Evolutionary conservation across 2,329 filamentous ascomycete genomes (phyloP).

Genomic region (Ascochyta rabiei): DNA sequence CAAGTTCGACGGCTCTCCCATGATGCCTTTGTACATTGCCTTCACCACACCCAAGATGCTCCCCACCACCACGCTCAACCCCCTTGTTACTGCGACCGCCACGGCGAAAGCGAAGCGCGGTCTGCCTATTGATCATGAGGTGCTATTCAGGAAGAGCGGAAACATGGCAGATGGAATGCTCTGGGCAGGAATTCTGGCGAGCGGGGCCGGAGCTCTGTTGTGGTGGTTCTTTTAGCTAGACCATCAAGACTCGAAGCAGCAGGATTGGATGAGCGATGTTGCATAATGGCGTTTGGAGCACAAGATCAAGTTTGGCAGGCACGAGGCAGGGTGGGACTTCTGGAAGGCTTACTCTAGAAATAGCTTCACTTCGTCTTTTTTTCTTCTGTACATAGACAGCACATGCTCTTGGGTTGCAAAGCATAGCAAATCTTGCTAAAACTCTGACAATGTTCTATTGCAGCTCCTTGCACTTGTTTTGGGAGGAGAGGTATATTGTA

Average conservation of each 20-base stretch:
- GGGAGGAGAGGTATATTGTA: slow-evolving; percentile 11
- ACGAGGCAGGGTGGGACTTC: not conserved
- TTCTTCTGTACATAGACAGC: not conserved
- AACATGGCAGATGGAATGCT: slow-evolving; percentile 54
- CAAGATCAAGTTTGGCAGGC: not conserved
- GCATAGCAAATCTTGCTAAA: not conserved
- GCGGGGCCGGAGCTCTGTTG: slow-evolving; percentile 54
- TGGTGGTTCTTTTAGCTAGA: slow-evolving; percentile 52
- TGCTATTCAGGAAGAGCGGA: slow-evolving; percentile 43
- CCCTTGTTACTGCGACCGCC: slow-evolving; percentile 49
- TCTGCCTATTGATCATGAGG: slow-evolving; percentile 50
- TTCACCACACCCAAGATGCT: slow-evolving; percentile 71
- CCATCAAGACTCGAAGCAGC: not conserved
- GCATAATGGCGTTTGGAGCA: not conserved
- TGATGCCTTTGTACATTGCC: slow-evolving; percentile 71
- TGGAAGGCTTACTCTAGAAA: not conserved
- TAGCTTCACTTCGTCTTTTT: not conserved
- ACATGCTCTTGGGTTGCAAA: not conserved
- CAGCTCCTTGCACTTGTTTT: slow-evolving; percentile 8
- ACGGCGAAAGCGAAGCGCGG: slow-evolving; percentile 46
- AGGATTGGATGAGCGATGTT: slow-evolving; percentile 1
- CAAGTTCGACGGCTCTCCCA: slow-evolving; percentile 66
- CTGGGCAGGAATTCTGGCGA: slow-evolving; percentile 58
- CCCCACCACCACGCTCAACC: slow-evolving; percentile 70
- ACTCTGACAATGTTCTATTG: not conserved